Conservation (phyloP, 2,329 filamentous ascomycete genomes). For the Aspergillus amoenus region DNA sequence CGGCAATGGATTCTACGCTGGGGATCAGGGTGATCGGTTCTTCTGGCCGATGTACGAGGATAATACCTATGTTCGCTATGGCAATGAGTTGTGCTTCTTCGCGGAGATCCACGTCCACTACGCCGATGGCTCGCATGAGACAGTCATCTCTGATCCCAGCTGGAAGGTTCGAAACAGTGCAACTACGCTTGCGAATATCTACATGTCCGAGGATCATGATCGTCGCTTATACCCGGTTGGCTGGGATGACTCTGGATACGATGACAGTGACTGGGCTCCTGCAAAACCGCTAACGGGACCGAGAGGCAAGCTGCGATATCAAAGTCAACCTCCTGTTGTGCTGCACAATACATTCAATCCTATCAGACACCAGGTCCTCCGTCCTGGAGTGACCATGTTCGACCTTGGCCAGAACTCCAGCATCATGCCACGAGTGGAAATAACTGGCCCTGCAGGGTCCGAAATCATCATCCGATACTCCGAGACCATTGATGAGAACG, state of each 20-base stretch:
- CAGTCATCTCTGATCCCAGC: constrained; percentile 22
- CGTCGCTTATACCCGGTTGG: constrained; percentile 19
- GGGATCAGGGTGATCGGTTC: constrained; percentile 28
- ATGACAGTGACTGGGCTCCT: constrained; percentile 14
- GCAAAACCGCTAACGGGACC: constrained; percentile 25
- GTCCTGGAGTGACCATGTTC: constrained; percentile 17
- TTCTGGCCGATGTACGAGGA: constrained; percentile 29
- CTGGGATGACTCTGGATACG: constrained; percentile 19
- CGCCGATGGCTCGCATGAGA: constrained; percentile 15
- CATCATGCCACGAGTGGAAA: constrained; percentile 17
- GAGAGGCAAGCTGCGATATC: constrained; percentile 22
- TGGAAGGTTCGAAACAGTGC: constrained; percentile 24
- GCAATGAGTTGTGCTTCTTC: constrained; percentile 28
- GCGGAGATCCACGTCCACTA: constrained; percentile 25
- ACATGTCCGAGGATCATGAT: constrained; percentile 24
- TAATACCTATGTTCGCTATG: constrained; percentile 27
- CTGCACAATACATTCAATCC: constrained; percentile 23
- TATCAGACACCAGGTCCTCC: constrained; percentile 11
- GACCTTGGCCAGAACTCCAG: constrained; percentile 25
- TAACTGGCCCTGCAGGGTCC: constrained; percentile 15
- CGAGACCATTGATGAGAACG: constrained; percentile 11
- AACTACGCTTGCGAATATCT: constrained; percentile 25
- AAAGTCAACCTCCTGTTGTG: constrained; percentile 23
- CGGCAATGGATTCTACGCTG: constrained; percentile 49
- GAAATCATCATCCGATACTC: constrained; percentile 9